Evolutionary conservation across 129 eudicot genomes (phyloP), one percentile per base, ranked within the genome.

Genomic region (Scalesia atractyloides): DNA sequence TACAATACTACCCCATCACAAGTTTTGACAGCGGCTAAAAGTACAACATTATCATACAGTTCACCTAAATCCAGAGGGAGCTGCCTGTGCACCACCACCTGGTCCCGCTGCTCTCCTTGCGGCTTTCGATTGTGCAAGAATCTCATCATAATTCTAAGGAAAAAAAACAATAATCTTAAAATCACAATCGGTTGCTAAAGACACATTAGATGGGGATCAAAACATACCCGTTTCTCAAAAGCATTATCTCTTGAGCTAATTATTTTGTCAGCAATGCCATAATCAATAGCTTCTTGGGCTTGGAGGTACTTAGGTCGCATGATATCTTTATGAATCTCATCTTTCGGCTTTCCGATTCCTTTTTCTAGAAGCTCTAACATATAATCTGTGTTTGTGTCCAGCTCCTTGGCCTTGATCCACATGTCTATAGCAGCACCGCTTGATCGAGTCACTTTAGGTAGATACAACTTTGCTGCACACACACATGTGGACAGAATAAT

Each of bases 321-420:
- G 46, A 92, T 66, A 65, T 92, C 97, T 69, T 86, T 89, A 9
- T 49, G 78, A 18, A 92, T 75, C 80, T 84, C 97, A 43, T 89
- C 96, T 77, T 83, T 79, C 26, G 96, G 77, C 72, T 89, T 92
- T 56, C 96, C 97, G 16, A 76, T 85, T 77, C 97, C 97, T 64
- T 82, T 79, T 9, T 89, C 76, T 17, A 92, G 84, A 14, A 89
- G 87, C 76, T 92, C 91, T 14, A 92, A 54, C 65, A 79, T 81
- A 66, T 71, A 81, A 41, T 86, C 96, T 0, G 87, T 81, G 79
- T 83, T 86, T 60, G 88, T 83, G 53, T 89, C 94, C 54, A 89
- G 77, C 58, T 89, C 97, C 79, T 85, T 92, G 2, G 92, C 96
- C 89, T 91, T 92, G 56, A 89, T 81, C 96, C 96, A 92, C 94